Conservation (phyloP, 2,329 filamentous ascomycete species). For the Diaporthe capsici region DNA sequence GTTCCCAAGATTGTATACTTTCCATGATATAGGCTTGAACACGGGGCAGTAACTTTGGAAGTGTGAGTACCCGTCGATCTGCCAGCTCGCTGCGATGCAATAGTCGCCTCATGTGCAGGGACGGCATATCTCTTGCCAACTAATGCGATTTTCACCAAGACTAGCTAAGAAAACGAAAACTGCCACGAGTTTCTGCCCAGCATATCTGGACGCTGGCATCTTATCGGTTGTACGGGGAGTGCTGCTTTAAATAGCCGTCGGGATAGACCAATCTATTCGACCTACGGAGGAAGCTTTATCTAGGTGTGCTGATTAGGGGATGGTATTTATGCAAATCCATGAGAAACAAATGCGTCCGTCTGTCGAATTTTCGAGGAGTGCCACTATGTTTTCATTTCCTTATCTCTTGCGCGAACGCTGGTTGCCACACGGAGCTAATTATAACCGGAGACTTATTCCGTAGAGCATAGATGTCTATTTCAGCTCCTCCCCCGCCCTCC, state of each 20-base stretch:
- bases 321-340: not conserved
- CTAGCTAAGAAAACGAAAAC: not conserved
- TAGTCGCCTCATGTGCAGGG: not conserved
- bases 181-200: not conserved
- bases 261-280: not conserved
- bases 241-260: not conserved
- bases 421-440: not conserved
- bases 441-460: not conserved
- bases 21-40: not conserved
- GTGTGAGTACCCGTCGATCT: not conserved
- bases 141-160: not conserved
- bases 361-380: not conserved
- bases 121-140: not conserved
- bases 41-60: not conserved
- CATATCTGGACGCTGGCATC: not conserved
- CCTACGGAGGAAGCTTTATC: not conserved
- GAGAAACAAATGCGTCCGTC: not conserved
- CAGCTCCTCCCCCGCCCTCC: too few relatives aligned
- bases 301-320: not conserved
- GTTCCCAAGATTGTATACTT: not conserved
- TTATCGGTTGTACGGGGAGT: too few relatives aligned
- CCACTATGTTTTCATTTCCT: not conserved
- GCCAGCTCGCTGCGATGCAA: not conserved
- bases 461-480: not conserved
- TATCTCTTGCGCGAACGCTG: not conserved